phyloP scores from a whole-genome alignment of 768 basidiomycete species.

The Paxillus rubicundulus region DNA sequence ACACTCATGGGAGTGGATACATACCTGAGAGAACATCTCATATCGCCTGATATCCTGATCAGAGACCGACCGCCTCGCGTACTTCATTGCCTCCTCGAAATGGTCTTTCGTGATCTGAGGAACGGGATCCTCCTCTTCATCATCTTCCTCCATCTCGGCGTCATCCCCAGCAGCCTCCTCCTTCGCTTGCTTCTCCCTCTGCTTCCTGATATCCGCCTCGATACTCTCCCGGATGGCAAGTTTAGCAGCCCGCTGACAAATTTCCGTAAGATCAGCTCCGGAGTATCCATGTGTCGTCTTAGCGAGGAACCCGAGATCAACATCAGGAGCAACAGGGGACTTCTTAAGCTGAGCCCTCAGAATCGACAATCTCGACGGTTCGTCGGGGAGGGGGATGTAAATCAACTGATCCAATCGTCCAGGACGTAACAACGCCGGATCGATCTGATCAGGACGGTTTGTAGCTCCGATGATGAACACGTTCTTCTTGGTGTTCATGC shows the following conservation, averaged over 20 bases:
- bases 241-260: slow-evolving; percentile 97
- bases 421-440: slow-evolving; percentile 88
- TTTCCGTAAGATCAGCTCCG: slow-evolving; percentile 99
- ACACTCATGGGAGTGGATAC: slow-evolving; percentile 15
- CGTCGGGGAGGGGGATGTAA: slow-evolving; percentile 98
- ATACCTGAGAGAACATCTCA: slow-evolving; percentile 94
- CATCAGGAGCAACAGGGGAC: slow-evolving; percentile 78
- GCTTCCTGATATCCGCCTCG: slow-evolving; percentile 80
- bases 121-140: slow-evolving; percentile 80
- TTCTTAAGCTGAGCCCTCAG: slow-evolving; percentile 90
- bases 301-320: slow-evolving; percentile 83
- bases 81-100: slow-evolving; percentile 99
- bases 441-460: slow-evolving; percentile 95
- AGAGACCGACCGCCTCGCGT: slow-evolving; percentile 93
- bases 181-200: slow-evolving; percentile 76
- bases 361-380: slow-evolving; percentile 86
- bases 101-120: slow-evolving; percentile 86
- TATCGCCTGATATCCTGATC: slow-evolving; percentile 96
- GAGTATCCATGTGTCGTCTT: slow-evolving; percentile 97
- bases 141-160: slow-evolving; percentile 70
- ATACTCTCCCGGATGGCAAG: slow-evolving; percentile 95
- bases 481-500: slow-evolving; percentile 98
- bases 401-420: slow-evolving; percentile 99
- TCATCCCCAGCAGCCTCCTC: slow-evolving; percentile 68
- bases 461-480: slow-evolving; percentile 98